Conservation (phyloP, 106 monocot species). For the Phalaenopsis equestris region DNA sequence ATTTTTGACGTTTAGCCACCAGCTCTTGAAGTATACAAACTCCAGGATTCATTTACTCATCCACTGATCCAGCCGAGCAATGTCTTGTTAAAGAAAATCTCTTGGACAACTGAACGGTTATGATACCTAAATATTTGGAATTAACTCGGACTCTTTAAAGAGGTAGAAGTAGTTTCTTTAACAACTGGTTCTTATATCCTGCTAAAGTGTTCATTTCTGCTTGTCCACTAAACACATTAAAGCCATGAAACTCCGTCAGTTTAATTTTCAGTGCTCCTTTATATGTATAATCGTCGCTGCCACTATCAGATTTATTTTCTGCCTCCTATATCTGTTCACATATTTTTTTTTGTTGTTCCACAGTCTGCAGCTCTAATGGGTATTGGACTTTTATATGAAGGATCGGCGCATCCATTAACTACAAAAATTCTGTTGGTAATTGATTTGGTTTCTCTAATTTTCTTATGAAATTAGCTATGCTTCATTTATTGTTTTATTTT, state of each 20-base stretch:
- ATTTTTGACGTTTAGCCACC: too few species aligned
- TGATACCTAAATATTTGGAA: background rate
- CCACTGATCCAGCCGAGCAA: too few species aligned
- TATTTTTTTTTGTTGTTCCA: constrained; percentile 13
- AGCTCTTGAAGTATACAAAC: too few species aligned
- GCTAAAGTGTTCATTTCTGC: background rate
- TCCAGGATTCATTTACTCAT: too few species aligned
- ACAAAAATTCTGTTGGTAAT: constrained; percentile 91
- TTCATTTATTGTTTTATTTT: background rate
- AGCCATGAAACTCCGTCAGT: background rate
- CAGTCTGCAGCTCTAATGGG: constrained; percentile 86
- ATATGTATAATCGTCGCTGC: background rate
- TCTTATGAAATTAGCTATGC: background rate
- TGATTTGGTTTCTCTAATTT: constrained; percentile 7
- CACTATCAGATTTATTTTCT: background rate
- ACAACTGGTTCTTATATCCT: background rate
- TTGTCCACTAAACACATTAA: background rate
- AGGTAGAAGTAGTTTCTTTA: background rate
- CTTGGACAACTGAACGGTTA: background rate
- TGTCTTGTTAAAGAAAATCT: too few species aligned
- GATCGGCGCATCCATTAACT: constrained; percentile 87
- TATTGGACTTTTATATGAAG: constrained; percentile 92
- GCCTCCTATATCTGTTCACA: background rate
- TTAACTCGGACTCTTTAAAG: background rate
- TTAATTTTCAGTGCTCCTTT: background rate